Evolutionary conservation across 768 basidiomycete species (phyloP).

Genomic region (Trametopsis cervina): DNA sequence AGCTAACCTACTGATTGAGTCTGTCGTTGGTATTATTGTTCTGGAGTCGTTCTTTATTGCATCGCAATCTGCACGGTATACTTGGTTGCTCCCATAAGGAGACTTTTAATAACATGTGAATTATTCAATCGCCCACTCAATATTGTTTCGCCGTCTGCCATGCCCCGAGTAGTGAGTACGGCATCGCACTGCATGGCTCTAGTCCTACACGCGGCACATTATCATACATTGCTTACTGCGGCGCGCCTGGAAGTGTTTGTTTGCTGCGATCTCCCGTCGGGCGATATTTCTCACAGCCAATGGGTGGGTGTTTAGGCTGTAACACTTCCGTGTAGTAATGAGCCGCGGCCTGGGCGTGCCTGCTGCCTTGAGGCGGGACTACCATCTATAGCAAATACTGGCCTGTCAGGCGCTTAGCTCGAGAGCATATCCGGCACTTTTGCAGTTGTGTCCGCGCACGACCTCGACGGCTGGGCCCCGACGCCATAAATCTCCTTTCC

Average conservation of each 20-base stretch:
- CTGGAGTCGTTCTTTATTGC: neutral
- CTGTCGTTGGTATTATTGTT: slow-evolving; percentile 2
- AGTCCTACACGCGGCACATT: no score
- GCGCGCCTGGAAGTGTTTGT: no score
- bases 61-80: neutral
- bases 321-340: no score
- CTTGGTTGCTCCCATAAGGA: neutral
- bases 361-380: slow-evolving; percentile 3
- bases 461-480: slow-evolving; percentile 10
- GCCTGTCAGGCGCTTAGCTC: slow-evolving; percentile 5
- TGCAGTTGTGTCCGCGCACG: slow-evolving; percentile 6
- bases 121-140: neutral
- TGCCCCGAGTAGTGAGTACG: no score
- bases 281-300: no score
- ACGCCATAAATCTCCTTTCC: slow-evolving; percentile 3
- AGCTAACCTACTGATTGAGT: slow-evolving; percentile 30
- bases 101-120: neutral
- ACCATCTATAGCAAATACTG: neutral
- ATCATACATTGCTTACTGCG: no score
- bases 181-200: no score
- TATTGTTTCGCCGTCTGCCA: no score
- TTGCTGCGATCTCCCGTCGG: no score
- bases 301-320: no score
- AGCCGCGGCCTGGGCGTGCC: no score
- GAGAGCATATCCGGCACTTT: slow-evolving; percentile 10